Conservation (phyloP, 106 monocot species). For the Phalaenopsis aphrodite region DNA sequence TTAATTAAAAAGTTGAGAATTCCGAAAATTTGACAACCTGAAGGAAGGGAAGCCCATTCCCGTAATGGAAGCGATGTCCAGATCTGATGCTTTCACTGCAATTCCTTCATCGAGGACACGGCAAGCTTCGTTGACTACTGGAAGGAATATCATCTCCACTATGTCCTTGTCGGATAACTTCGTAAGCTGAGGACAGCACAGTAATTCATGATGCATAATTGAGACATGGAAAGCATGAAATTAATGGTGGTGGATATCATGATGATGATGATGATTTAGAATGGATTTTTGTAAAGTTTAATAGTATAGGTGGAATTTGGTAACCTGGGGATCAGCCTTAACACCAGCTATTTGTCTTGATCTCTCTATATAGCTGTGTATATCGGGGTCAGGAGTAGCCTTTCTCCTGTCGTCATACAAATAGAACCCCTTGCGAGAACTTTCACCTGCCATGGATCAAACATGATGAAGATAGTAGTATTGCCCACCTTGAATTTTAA, state of each 20-base stretch:
- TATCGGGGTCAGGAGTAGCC: conserved; percentile 78
- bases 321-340: conserved; percentile 50
- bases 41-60: conserved; percentile 97
- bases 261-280: neutral
- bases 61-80: conserved; percentile 83
- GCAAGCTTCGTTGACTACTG: conserved; percentile 91
- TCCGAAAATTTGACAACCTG: conserved; percentile 34
- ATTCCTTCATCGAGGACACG: conserved; percentile 89
- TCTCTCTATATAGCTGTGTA: conserved; percentile 69
- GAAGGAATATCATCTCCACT: conserved; percentile 86
- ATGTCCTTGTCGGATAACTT: conserved; percentile 71
- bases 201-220: too few species aligned
- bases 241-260: neutral
- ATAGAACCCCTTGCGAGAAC: conserved; percentile 76
- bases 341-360: conserved; percentile 61
- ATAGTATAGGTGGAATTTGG: neutral
- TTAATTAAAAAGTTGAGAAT: neutral
- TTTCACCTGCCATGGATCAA: conserved; percentile 52
- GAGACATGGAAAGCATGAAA: too few species aligned
- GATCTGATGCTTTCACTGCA: conserved; percentile 86
- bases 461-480: neutral
- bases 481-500: too few species aligned
- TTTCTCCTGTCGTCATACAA: conserved; percentile 72
- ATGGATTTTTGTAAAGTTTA: neutral
- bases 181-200: conserved; percentile 32